Percentiles rank a stretch among this genome's conserved stretches.
Conservation (phyloP, 2,329 filamentous ascomycete species). For the Parastagonospora nodorum region DNA sequence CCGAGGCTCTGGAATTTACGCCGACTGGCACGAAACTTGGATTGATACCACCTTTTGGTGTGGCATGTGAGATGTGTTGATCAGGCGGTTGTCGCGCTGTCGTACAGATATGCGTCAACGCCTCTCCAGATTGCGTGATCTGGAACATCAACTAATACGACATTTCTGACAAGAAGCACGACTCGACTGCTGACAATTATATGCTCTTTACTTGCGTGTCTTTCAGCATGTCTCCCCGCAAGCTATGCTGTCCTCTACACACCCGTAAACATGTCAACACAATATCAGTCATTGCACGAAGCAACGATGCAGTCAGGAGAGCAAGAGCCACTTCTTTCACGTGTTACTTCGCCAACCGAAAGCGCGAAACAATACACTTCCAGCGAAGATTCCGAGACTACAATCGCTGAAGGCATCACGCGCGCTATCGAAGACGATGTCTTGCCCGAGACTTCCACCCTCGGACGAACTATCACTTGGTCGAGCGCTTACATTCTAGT, state of each 20-base stretch:
- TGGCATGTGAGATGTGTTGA: not conserved
- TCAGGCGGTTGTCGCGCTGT: not conserved
- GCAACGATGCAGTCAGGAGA: constrained; percentile 18
- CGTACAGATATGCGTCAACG: not conserved
- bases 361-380: constrained; percentile 22
- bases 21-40: no score
- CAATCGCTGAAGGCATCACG: constrained; percentile 13
- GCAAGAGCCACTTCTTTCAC: constrained; percentile 29
- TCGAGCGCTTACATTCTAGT: constrained; percentile 69
- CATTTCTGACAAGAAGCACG: constrained; percentile 6
- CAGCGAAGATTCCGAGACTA: constrained; percentile 22
- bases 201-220: not conserved
- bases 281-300: constrained; percentile 1
- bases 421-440: constrained; percentile 61
- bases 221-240: not conserved
- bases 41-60: not conserved
- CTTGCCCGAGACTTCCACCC: constrained; percentile 62
- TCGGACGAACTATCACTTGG: constrained; percentile 66
- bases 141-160: not conserved
- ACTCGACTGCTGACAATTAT: constrained; percentile 7
- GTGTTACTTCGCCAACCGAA: constrained; percentile 14
- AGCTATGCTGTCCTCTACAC: no score
- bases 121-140: not conserved
- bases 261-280: not conserved
- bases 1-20: no score